Evolutionary conservation across 495 filamentous ascomycete species (phyloP).

Genomic region (Neurospora terricola): DNA sequence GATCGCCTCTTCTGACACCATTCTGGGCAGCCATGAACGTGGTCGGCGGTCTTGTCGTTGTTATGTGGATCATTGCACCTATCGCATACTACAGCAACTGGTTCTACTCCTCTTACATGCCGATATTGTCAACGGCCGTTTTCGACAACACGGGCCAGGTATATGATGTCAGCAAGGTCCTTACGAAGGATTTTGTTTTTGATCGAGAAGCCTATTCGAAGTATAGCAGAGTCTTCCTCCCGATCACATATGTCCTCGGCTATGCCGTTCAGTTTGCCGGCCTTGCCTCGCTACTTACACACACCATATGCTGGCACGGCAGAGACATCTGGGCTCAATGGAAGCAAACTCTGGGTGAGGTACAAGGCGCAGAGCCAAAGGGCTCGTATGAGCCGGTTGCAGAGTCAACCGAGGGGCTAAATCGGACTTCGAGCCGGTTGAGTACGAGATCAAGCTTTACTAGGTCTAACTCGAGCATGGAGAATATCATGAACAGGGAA

Average conservation of each 20-base stretch:
- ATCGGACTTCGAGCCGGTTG: constrained; percentile 1
- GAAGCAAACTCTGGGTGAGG: constrained; percentile 43
- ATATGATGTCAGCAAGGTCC: constrained; percentile 66
- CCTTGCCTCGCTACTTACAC: constrained; percentile 59
- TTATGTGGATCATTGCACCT: constrained; percentile 85
- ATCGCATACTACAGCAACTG: constrained; percentile 71
- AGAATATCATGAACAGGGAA: constrained; percentile 53
- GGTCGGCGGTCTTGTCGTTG: constrained; percentile 68
- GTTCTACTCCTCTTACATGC: constrained; percentile 72
- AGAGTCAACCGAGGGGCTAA: constrained; percentile 9
- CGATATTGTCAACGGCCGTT: constrained; percentile 62
- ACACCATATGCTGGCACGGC: constrained; percentile 66
- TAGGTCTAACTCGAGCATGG: constrained; percentile 33
- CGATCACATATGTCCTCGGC: constrained; percentile 72
- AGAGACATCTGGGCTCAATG: constrained; percentile 65
- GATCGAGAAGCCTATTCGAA: constrained; percentile 59
- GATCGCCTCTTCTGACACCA: constrained; percentile 74
- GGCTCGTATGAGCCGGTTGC: constrained; percentile 34
- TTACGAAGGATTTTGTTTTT: constrained; percentile 62
- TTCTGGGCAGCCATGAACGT: constrained; percentile 92
- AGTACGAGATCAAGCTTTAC: constrained; percentile 3
- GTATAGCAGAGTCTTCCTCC: constrained; percentile 72
- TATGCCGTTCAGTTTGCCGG: constrained; percentile 77
- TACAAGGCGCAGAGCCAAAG: constrained; percentile 28
- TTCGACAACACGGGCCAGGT: constrained; percentile 72